Base-by-base conservation (phyloP, 1,284 basidiomycete species). In the Filobasidium uniguttulatum region DNA sequence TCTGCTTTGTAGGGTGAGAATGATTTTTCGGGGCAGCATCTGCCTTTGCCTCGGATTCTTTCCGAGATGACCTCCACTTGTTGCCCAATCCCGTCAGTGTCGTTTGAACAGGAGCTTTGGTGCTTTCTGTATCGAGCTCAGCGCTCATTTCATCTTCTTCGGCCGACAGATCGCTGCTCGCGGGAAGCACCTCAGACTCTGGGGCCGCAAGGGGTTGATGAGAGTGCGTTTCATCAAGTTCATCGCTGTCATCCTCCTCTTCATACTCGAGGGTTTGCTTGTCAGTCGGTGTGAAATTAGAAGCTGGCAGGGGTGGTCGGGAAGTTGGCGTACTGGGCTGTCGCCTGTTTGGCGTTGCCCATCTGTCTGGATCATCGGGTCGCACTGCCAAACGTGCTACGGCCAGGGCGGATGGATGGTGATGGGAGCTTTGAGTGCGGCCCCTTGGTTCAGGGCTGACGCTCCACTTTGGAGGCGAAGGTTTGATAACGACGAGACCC, bases 171-270 rank as follows among this genome's bases (percentile, higher is more conserved):
- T 59, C 53, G 7, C 31, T 37, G 2, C 38, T 36, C 23, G 23
- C 26, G 22, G 20, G 26, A 9, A 40, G 30, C 15, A 49, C 29
- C 14, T 46, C 34, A n/a, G n/a, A n/a, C n/a, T n/a, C n/a, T n/a
- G 15, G 30, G 49, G 22, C 45, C 43, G 25, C 46, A 43, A 19
- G 45, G 43, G n/a, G 45, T 35, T 30, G n/a, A n/a, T n/a, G n/a
- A n/a, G n/a, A n/a, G n/a, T 48, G 46, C 14, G 43, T 37, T 14
- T 43, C 43, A 26, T 10, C 54, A 4, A 17, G 44, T 19, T 57
- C 56, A 15, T 56, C 50, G 15, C 53, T 57, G 22, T 57, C 54
- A 8, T 59, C 47, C 15, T 59, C 56, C 5, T 59, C 52, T 22
- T 50, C 41, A 17, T 47, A 45, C 7, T 49, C 50, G n/a, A 48